Conservation (phyloP, 768 basidiomycete species). For the Chalciporus chontae region DNA sequence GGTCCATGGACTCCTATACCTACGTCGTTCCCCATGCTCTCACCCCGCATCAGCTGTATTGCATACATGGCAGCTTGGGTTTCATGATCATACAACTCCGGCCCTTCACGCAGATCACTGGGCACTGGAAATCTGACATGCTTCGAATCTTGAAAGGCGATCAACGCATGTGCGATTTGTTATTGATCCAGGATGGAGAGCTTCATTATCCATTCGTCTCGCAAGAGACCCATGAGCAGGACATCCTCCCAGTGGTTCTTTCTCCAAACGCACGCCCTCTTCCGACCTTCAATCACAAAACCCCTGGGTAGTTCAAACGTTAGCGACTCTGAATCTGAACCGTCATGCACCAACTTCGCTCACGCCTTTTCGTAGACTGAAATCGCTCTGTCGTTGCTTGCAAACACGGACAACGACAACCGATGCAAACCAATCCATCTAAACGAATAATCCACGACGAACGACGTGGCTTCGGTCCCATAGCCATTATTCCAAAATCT, state of each 20-base stretch:
- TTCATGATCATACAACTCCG: conserved; percentile 1
- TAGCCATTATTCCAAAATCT: conserved; percentile 39
- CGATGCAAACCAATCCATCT: conserved; percentile 38
- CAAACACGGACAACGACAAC: conserved; percentile 38
- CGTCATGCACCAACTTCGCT: conserved; percentile 18
- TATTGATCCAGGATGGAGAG: conserved; percentile 21
- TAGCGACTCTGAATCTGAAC: neutral
- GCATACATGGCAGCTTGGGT: neutral
- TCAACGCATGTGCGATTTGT: neutral
- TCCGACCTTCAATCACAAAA: conserved; percentile 38
- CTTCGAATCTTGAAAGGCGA: neutral
- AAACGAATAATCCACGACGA: conserved; percentile 41
- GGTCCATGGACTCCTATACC: neutral
- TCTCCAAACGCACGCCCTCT: conserved; percentile 34
- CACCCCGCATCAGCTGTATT: neutral
- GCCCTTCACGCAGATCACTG: neutral
- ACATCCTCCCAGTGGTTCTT: conserved; percentile 37
- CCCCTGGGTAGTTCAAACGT: conserved; percentile 27
- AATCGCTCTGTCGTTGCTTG: conserved; percentile 37
- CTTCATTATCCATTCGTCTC: conserved; percentile 36
- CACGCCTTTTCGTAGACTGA: conserved; percentile 41
- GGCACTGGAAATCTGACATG: neutral
- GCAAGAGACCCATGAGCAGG: conserved; percentile 37
- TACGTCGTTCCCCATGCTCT: neutral
- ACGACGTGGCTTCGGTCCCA: conserved; percentile 39